These are phyloP conservation scores for Seminavis robusta DNA, from an alignment of 108 stramenopile species.

Conservation along the genomic window DNA sequence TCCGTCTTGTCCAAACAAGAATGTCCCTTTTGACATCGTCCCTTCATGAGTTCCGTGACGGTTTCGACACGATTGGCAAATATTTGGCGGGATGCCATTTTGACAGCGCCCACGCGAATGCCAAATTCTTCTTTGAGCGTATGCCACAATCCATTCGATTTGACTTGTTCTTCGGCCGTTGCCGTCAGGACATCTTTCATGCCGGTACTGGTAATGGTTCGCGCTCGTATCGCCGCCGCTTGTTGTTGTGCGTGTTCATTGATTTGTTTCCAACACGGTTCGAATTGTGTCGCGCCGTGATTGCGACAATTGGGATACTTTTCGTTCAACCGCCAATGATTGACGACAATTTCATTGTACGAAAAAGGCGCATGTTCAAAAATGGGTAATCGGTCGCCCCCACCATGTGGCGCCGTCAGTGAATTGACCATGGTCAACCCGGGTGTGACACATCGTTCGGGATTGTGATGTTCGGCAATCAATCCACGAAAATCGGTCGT, in stretches of 20 bases:
- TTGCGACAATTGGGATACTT: neutral
- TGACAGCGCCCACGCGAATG: conserved; percentile 13
- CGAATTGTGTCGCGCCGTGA: no score
- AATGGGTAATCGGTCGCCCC: no score
- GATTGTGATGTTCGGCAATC: conserved; percentile 21
- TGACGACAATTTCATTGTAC: no score
- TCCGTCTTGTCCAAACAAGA: conserved; percentile 44
- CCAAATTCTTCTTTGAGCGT: conserved; percentile 30
- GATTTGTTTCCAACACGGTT: no score
- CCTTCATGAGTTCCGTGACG: conserved; percentile 49
- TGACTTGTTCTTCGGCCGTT: neutral
- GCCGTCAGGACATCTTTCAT: conserved; percentile 51
- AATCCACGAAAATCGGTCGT: conserved; percentile 8
- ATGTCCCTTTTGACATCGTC: conserved; percentile 66
- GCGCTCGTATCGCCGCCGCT: conserved; percentile 58
- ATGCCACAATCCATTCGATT: conserved; percentile 32
- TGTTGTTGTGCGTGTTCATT: no score
- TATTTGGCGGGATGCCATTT: conserved; percentile 27
- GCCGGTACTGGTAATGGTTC: conserved; percentile 78
- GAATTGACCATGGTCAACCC: conserved; percentile 62
- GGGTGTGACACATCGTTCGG: conserved; percentile 46
- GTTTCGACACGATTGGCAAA: conserved; percentile 45
- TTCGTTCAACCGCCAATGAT: no score
- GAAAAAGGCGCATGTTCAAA: no score
- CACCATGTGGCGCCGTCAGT: neutral